These are phyloP conservation scores for Clohesyomyces aquaticus DNA, from an alignment of 495 filamentous ascomycete species.

Conservation along the genomic window DNA sequence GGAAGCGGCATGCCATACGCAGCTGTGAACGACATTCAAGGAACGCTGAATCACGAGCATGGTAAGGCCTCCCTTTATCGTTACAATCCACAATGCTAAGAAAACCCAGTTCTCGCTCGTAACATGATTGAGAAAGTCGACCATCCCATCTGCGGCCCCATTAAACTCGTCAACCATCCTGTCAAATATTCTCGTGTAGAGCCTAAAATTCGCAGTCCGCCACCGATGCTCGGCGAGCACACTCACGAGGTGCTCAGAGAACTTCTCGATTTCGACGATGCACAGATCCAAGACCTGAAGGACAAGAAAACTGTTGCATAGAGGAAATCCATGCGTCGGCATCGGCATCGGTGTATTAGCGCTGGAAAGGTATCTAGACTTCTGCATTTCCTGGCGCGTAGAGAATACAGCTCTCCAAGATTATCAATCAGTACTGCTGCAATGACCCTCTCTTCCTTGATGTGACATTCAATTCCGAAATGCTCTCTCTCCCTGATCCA, in stretches of 20 bases:
- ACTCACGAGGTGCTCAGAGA: conserved; percentile 44
- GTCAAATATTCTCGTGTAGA: conserved; percentile 46
- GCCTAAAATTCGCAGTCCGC: conserved; percentile 37
- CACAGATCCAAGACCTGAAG: conserved; percentile 38
- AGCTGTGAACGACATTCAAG: conserved; percentile 46
- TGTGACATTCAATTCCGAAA: no score
- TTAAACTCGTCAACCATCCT: conserved; percentile 44
- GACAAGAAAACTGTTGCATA: conserved; percentile 29
- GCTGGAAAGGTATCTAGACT: background rate
- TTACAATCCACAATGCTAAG: background rate
- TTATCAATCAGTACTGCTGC: no score
- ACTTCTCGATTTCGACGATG: conserved; percentile 37
- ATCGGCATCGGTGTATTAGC: background rate
- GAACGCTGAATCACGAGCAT: conserved; percentile 46
- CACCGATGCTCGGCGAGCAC: conserved; percentile 46
- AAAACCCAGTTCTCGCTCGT: conserved; percentile 30
- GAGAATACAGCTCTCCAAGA: no score
- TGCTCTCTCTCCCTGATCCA: background rate
- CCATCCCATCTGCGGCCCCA: conserved; percentile 37
- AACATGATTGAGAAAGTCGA: conserved; percentile 45
- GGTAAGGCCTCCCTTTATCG: conserved; percentile 5
- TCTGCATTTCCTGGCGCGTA: conserved; percentile 6
- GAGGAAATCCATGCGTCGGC: background rate
- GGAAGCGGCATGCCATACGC: conserved; percentile 46
- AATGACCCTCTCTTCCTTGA: no score